A percentile compares a stretch with the other conserved stretches of the same genome.
Evolutionary conservation across 2,329 filamentous ascomycete genomes (phyloP).

Genomic region (Epichloe scottii): DNA sequence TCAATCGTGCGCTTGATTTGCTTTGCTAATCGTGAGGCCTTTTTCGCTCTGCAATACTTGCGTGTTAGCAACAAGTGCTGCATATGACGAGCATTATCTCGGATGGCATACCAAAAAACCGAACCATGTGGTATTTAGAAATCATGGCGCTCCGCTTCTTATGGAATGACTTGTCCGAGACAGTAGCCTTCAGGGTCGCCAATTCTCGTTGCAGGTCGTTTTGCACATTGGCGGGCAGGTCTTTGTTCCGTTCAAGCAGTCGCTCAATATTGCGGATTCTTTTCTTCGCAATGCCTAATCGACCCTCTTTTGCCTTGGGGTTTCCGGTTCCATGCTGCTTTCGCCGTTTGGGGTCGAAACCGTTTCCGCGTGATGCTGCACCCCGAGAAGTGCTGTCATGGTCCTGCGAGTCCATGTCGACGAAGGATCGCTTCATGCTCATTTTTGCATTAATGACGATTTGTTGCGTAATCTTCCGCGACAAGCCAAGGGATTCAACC

Average conservation of each 20-base stretch:
- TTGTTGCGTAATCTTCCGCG: background rate
- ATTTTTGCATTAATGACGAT: slow-evolving; percentile 9
- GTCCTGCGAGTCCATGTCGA: slow-evolving; percentile 14
- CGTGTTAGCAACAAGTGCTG: background rate
- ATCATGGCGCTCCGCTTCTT: slow-evolving; percentile 59
- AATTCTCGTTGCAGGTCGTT: slow-evolving; percentile 62
- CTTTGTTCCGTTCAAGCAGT: slow-evolving; percentile 45
- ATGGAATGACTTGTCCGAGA: slow-evolving; percentile 45
- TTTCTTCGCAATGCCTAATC: slow-evolving; percentile 54
- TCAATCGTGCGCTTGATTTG: slow-evolving; percentile 47
- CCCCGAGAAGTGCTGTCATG: background rate
- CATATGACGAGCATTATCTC: background rate
- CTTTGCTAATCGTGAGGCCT: slow-evolving; percentile 55
- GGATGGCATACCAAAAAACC: slow-evolving; percentile 57
- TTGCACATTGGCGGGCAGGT: slow-evolving; percentile 55
- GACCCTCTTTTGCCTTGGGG: slow-evolving; percentile 32
- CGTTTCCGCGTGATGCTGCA: background rate
- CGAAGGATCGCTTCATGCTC: slow-evolving; percentile 20
- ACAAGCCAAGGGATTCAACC: background rate
- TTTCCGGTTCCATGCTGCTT: slow-evolving; percentile 23
- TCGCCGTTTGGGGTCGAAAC: slow-evolving; percentile 17
- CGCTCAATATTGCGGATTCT: slow-evolving; percentile 58
- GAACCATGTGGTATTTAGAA: slow-evolving; percentile 67
- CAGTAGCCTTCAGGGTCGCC: slow-evolving; percentile 50
- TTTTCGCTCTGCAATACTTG: slow-evolving; percentile 48